Evolutionary conservation across 2,329 filamentous ascomycete species (phyloP), one percentile per base, ranked within the genome.

Genomic region (Trichoderma atroviride): DNA sequence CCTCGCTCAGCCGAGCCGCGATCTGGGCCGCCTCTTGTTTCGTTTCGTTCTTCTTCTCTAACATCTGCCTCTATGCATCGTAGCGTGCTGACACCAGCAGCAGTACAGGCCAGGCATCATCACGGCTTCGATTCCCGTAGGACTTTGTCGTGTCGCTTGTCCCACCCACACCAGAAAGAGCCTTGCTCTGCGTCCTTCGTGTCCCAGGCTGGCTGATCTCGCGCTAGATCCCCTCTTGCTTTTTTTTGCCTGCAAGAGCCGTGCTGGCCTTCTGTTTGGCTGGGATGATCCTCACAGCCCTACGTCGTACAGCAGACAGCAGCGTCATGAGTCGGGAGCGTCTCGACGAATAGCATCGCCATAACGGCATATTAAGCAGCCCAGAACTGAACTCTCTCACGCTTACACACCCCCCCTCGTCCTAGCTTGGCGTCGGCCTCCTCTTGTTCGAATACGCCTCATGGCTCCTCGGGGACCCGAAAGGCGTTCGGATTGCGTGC

Each of bases 261-360:
- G 35, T 58, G 31, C 56, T 37, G 11, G 33, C 61, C 58, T 19
- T 53, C 53, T 58, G 62, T 58, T 58, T 50, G 53, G 52, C 16
- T 33, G 53, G 35, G 5, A 14, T 10, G 22, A 19, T 29, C 52
- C 63, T 33, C 22, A 43, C 56, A 37, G 57, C 57, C 57, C 22
- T 43, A 43, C 27, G 57, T 59, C 22, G 57, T 59, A 59, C 33
- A 2, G 22, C 33, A 43, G n/a, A 24, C 33, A 40, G 29, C 2
- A 19, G 29, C 22, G 35, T 59, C 57, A 35, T 43, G 57, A 29
- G 57, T 59, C 47, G 47, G 57, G 27, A n/a, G 14, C 55, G 63
- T 14, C 2, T 62, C 35, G 50, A 56, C 61, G 61, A 64, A 64
- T 64, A n/a, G 19, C 61, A 64, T 64, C 47, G 35, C 35, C 61